Evolutionary conservation across 164 flowering plant genomes (phyloP).

Genomic region (Platanus orientalis): DNA sequence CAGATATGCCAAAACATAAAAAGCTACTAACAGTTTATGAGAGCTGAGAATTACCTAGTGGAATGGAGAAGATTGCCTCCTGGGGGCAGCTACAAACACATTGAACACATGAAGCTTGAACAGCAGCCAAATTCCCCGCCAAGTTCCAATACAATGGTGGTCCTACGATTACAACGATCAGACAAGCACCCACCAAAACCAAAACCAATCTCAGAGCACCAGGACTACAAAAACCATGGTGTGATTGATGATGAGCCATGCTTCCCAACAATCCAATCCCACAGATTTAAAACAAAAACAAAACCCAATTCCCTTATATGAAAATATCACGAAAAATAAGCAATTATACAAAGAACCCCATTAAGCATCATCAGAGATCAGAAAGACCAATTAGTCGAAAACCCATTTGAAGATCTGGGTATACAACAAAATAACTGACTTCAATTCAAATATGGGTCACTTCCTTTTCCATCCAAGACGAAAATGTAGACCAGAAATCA

Average conservation of each 20-base stretch:
- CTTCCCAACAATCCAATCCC: background rate
- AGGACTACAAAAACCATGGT: constrained; percentile 14
- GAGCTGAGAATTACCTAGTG: constrained; percentile 16
- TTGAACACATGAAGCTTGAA: constrained; percentile 21
- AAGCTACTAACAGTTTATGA: too few relatives aligned
- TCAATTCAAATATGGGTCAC: background rate
- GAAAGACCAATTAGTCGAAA: background rate
- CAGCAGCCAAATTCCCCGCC: constrained; percentile 10
- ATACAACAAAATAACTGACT: background rate
- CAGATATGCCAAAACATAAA: too few relatives aligned
- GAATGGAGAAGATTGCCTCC: constrained; percentile 19
- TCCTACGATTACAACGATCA: constrained; percentile 23
- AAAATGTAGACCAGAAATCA: too few relatives aligned
- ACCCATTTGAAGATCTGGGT: background rate
- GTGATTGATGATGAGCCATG: constrained; percentile 21
- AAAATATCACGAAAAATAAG: background rate
- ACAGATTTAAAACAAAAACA: background rate
- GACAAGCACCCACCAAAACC: constrained; percentile 24
- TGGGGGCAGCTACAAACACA: constrained; percentile 28
- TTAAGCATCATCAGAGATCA: constrained; percentile 2
- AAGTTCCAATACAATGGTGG: constrained; percentile 23
- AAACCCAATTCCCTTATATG: constrained; percentile 3
- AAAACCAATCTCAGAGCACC: constrained; percentile 21
- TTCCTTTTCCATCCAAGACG: too few relatives aligned
- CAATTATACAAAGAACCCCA: background rate